A percentile compares a stretch with the other conserved stretches of the same genome.
Evolutionary conservation across 352 stramenopile species (phyloP).

Genomic region (Phytopythium litorale): DNA sequence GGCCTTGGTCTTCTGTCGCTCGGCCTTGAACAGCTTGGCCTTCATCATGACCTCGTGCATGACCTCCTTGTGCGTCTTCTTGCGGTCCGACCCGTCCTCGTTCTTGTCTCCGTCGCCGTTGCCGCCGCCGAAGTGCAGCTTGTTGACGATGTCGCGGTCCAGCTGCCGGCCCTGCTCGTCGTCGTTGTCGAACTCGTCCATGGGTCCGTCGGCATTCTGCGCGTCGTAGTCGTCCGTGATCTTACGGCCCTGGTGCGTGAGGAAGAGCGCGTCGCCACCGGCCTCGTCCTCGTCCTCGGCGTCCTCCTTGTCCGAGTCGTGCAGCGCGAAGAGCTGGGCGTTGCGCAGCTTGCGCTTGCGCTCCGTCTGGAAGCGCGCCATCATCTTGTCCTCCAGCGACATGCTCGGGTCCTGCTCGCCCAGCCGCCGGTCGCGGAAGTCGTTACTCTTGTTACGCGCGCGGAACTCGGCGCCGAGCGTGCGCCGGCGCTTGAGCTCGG

Average conservation of each 20-base stretch:
- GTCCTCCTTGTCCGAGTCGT: slow-evolving; percentile 76
- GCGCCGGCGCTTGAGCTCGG: slow-evolving; percentile 80
- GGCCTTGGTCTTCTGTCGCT: slow-evolving; percentile 85
- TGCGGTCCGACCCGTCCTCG: slow-evolving; percentile 24
- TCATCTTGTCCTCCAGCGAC: slow-evolving; percentile 93
- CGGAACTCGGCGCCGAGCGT: slow-evolving; percentile 84
- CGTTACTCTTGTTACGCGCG: slow-evolving; percentile 84
- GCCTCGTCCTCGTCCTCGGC: slow-evolving; percentile 42
- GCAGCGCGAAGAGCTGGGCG: slow-evolving; percentile 62
- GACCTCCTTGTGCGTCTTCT: slow-evolving; percentile 87
- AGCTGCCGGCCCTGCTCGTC: slow-evolving; percentile 68
- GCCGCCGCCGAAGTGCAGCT: slow-evolving; percentile 83
- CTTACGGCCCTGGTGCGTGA: slow-evolving; percentile 72
- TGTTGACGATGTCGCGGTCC: slow-evolving; percentile 78
- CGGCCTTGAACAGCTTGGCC: slow-evolving; percentile 87
- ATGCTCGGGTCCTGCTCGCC: slow-evolving; percentile 80
- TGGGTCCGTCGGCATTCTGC: slow-evolving; percentile 40
- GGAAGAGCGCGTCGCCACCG: slow-evolving; percentile 36
- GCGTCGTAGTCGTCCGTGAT: slow-evolving; percentile 74
- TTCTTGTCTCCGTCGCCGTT: slow-evolving; percentile 14
- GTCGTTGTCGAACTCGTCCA: slow-evolving; percentile 68
- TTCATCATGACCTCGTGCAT: slow-evolving; percentile 93
- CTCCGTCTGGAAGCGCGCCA: slow-evolving; percentile 87
- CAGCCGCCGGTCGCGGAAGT: slow-evolving; percentile 83
- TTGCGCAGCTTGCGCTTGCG: slow-evolving; percentile 86